Percentiles rank a stretch among this genome's conserved stretches.
These are phyloP conservation scores for Hymenoscyphus infarciens DNA, from an alignment of 2,329 filamentous ascomycete genomes.

Conservation along the genomic window DNA sequence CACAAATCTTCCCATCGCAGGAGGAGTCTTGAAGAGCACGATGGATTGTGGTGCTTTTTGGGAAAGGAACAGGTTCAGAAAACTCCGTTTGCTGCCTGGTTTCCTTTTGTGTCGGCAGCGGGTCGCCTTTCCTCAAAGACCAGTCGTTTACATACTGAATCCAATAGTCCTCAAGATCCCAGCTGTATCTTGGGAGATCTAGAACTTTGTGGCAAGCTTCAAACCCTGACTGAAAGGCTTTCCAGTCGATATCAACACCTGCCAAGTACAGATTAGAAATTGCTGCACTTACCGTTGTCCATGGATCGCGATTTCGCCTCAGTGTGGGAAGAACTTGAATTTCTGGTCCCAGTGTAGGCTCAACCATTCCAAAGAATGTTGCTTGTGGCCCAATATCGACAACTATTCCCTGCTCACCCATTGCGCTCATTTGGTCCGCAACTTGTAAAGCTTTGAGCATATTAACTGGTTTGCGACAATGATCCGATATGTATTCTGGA, in stretches of 20 bases:
- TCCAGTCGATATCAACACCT: constrained; percentile 58
- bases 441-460: constrained; percentile 61
- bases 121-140: constrained; percentile 57
- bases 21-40: too few species aligned
- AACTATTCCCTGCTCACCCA: constrained; percentile 43
- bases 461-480: constrained; percentile 65
- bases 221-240: constrained; percentile 55
- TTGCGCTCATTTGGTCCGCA: constrained; percentile 45
- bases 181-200: constrained; percentile 56
- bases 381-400: constrained; percentile 71
- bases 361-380: constrained; percentile 64
- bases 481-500: constrained; percentile 58
- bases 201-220: constrained; percentile 50
- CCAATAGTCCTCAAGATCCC: constrained; percentile 58
- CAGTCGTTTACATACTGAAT: constrained; percentile 51
- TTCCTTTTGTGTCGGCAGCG: constrained; percentile 16
- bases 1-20: too few species aligned
- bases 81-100: constrained; percentile 42
- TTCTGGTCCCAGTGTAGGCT: constrained; percentile 52
- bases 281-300: constrained; percentile 49
- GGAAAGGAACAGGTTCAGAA: constrained; percentile 40
- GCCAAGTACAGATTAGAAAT: constrained; percentile 56
- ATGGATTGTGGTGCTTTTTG: constrained; percentile 43
- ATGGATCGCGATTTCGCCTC: constrained; percentile 50
- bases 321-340: constrained; percentile 42